Evolutionary conservation across 2,329 filamentous ascomycete species (phyloP).

Genomic region (Colletotrichum sp.): DNA sequence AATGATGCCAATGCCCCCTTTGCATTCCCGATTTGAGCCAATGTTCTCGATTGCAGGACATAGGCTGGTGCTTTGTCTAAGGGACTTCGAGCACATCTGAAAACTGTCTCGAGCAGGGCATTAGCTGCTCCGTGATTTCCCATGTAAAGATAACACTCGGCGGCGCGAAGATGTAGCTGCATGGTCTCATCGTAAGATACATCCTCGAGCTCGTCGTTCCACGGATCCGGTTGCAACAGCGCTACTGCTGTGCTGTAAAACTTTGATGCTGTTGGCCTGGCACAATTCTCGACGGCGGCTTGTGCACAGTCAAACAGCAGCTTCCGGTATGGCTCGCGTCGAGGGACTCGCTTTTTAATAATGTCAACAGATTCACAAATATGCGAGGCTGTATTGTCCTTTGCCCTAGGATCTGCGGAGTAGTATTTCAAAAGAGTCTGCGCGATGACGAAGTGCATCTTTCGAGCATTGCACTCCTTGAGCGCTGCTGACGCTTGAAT

Average conservation of each 20-base stretch:
- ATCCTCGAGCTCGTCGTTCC: slow-evolving; percentile 73
- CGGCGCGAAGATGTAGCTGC: slow-evolving; percentile 76
- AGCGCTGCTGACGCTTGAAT: slow-evolving; percentile 75
- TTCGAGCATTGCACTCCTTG: slow-evolving; percentile 70
- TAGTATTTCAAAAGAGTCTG: slow-evolving; percentile 80
- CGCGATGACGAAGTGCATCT: slow-evolving; percentile 92
- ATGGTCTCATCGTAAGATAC: slow-evolving; percentile 87
- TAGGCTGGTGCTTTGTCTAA: slow-evolving; percentile 85
- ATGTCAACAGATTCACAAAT: slow-evolving; percentile 79
- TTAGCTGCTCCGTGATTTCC: slow-evolving; percentile 72
- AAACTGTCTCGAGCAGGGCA: slow-evolving; percentile 71
- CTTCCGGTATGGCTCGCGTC: slow-evolving; percentile 72
- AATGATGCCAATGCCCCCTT: slow-evolving; percentile 72
- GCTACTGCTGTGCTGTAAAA: slow-evolving; percentile 80
- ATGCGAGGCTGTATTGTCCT: slow-evolving; percentile 80
- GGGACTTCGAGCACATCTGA: slow-evolving; percentile 71
- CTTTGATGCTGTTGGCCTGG: slow-evolving; percentile 79
- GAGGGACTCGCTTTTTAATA: slow-evolving; percentile 68
- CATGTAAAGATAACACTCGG: slow-evolving; percentile 84
- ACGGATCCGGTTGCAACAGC: slow-evolving; percentile 81
- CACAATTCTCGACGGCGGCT: slow-evolving; percentile 80
- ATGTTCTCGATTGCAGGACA: slow-evolving; percentile 81
- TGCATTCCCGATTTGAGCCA: slow-evolving; percentile 76
- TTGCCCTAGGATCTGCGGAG: slow-evolving; percentile 59
- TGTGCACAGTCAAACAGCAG: slow-evolving; percentile 81